These are phyloP conservation scores for Penicillium concentricum DNA, from an alignment of 2,329 filamentous ascomycete genomes.

Conservation along the genomic window DNA sequence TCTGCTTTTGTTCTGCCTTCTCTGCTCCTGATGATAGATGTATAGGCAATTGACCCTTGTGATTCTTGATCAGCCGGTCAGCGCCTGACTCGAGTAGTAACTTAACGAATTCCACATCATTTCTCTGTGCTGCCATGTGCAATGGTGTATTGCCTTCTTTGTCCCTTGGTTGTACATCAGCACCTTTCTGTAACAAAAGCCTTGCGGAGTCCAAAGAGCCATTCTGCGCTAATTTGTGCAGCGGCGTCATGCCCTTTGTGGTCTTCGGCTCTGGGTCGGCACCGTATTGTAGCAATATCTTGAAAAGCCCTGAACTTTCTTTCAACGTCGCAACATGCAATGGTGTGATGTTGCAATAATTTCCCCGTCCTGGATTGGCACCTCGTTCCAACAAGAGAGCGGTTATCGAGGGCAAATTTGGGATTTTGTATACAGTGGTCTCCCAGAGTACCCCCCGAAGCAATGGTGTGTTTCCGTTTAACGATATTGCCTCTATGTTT, in stretches of 20 bases:
- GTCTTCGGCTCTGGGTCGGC: neutral
- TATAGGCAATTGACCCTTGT: neutral
- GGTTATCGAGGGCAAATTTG: neutral
- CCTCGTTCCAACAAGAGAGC: constrained; percentile 5
- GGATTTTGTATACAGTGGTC: neutral
- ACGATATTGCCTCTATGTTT: constrained; percentile 7
- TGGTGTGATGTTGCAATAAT: neutral
- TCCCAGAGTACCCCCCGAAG: neutral
- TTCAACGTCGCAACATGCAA: neutral
- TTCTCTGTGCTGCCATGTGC: neutral
- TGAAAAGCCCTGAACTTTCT: neutral
- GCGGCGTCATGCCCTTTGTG: neutral
- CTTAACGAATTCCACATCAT: neutral
- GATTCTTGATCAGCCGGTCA: neutral
- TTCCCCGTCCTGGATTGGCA: neutral
- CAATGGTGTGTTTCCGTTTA: constrained; percentile 10
- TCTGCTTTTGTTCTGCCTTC: neutral
- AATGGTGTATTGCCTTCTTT: neutral
- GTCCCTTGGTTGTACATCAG: constrained; percentile 1
- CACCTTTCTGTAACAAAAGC: constrained; percentile 1
- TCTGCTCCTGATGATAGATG: neutral
- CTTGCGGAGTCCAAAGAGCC: neutral
- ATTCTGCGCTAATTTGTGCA: neutral
- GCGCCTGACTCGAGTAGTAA: constrained; percentile 7
- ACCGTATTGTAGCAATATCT: constrained; percentile 3